Conservation (phyloP, 1,139 yeast species). For the Debaryomyces robertsiae region DNA sequence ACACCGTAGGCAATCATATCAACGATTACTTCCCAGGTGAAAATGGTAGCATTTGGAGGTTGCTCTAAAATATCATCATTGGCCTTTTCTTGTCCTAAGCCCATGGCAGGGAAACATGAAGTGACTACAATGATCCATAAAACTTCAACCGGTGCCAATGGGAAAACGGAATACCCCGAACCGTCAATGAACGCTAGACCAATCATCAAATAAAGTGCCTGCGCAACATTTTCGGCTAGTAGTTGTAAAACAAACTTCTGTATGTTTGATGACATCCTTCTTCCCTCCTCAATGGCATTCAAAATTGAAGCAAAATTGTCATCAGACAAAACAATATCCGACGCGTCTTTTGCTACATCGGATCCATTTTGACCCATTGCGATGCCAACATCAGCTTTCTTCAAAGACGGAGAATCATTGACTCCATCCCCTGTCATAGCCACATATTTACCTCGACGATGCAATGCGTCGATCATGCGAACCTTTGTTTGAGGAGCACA, state of each 20-base stretch:
- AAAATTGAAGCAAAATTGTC: conserved; percentile 79
- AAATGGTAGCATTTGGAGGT: conserved; percentile 67
- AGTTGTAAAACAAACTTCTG: conserved; percentile 82
- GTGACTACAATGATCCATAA: conserved; percentile 80
- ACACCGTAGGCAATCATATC: conserved; percentile 80
- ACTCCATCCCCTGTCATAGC: conserved; percentile 93
- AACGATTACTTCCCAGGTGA: conserved; percentile 67
- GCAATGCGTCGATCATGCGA: conserved; percentile 80
- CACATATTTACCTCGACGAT: conserved; percentile 66
- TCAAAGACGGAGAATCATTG: conserved; percentile 80
- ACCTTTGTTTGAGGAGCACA: conserved; percentile 88
- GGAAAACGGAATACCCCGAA: conserved; percentile 66
- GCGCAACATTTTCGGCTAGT: conserved; percentile 78
- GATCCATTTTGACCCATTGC: conserved; percentile 87
- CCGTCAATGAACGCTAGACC: conserved; percentile 72
- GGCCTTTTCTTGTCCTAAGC: conserved; percentile 73
- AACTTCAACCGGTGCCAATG: conserved; percentile 78
- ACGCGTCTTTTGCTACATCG: conserved; percentile 80
- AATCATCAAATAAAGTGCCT: conserved; percentile 68
- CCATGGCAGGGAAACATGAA: conserved; percentile 85
- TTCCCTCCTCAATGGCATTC: conserved; percentile 79
- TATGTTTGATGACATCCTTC: conserved; percentile 79
- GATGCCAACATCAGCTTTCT: conserved; percentile 81
- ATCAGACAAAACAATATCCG: conserved; percentile 73
- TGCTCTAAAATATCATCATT: conserved; percentile 64